A percentile compares a stretch with the other conserved stretches of the same genome.
phyloP scores from a whole-genome alignment of 306 rosid genomes.

The Dryas octopetala region DNA sequence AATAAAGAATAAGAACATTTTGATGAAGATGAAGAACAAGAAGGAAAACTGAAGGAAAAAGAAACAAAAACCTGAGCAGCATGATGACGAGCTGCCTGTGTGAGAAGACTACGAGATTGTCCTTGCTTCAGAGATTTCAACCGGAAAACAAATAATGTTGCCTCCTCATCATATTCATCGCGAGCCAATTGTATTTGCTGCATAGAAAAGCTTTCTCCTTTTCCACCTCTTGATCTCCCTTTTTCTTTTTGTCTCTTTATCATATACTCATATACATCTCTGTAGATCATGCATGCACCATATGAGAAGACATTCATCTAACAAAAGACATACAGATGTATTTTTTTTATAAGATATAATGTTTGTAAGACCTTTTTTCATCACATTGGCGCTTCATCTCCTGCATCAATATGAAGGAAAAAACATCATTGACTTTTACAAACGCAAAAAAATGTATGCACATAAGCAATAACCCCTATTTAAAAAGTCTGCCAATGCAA shows the following conservation, averaged over 20 bases:
- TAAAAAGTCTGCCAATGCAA: not conserved
- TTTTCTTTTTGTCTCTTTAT: conserved; percentile 63
- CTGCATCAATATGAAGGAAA: conserved; percentile 57
- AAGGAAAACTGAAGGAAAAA: not conserved
- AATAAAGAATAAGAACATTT: conserved; percentile 15
- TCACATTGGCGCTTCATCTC: conserved; percentile 98
- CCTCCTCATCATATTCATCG: conserved; percentile 94
- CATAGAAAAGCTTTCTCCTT: conserved; percentile 65
- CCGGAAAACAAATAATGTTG: conserved; percentile 88
- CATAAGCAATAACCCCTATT: not conserved
- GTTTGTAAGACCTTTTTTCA: conserved; percentile 73
- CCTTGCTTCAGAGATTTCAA: conserved; percentile 97
- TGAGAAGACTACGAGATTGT: conserved; percentile 90
- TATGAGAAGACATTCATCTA: conserved; percentile 25
- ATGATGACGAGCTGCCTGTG: conserved; percentile 99
- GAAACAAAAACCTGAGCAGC: conserved; percentile 82
- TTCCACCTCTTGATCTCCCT: conserved; percentile 75
- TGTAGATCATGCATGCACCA: conserved; percentile 41
- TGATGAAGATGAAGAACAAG: conserved; percentile 10
- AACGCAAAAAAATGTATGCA: not conserved
- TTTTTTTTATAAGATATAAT: not conserved
- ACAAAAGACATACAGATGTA: conserved; percentile 9
- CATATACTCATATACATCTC: conserved; percentile 83
- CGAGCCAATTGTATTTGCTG: conserved; percentile 81
- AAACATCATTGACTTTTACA: conserved; percentile 10